A percentile compares a stretch with the other conserved stretches of the same genome.
phyloP scores from a whole-genome alignment of 2,329 filamentous ascomycete genomes.

The Hypocreales sp. region DNA sequence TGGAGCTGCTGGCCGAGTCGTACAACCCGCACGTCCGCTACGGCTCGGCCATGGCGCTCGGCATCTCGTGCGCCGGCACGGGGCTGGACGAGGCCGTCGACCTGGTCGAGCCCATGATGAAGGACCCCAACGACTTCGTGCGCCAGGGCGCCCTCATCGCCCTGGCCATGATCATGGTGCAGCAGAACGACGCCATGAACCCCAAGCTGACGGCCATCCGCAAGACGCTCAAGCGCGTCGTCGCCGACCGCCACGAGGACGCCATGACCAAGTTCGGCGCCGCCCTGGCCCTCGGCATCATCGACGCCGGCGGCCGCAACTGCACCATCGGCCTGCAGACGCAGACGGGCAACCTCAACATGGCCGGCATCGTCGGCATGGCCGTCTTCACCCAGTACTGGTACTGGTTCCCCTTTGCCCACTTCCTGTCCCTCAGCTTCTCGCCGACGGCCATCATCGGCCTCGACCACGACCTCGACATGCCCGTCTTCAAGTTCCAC shows the following conservation, averaged over 20 bases:
- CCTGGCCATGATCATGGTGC: conserved; percentile 96
- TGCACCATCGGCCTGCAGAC: conserved; percentile 97
- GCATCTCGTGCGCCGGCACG: conserved; percentile 94
- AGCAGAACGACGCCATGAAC: conserved; percentile 98
- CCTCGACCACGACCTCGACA: conserved; percentile 83
- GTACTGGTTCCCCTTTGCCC: conserved; percentile 99
- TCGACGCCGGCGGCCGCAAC: conserved; percentile 93
- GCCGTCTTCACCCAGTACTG: conserved; percentile 98
- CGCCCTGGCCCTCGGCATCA: conserved; percentile 86
- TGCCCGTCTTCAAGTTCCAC: conserved; percentile 89
- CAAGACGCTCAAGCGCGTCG: conserved; percentile 87
- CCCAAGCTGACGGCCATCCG: conserved; percentile 84
- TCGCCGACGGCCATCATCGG: conserved; percentile 94
- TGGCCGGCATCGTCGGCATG: conserved; percentile 96
- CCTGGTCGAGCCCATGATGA: conserved; percentile 96
- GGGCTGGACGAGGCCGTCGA: conserved; percentile 94
- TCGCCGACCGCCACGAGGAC: conserved; percentile 90
- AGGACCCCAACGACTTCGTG: conserved; percentile 96
- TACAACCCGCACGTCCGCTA: conserved; percentile 99
- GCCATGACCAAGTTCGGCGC: conserved; percentile 99
- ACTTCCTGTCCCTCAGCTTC: conserved; percentile 92
- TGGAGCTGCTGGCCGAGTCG: conserved; percentile 91
- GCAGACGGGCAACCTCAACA: conserved; percentile 95
- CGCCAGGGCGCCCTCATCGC: conserved; percentile 91
- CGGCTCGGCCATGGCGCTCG: conserved; percentile 93